Percentiles rank a stretch among this genome's conserved stretches.
Evolutionary conservation across 768 basidiomycete species (phyloP).

Genomic region (Coprinopsis marcescibilis): DNA sequence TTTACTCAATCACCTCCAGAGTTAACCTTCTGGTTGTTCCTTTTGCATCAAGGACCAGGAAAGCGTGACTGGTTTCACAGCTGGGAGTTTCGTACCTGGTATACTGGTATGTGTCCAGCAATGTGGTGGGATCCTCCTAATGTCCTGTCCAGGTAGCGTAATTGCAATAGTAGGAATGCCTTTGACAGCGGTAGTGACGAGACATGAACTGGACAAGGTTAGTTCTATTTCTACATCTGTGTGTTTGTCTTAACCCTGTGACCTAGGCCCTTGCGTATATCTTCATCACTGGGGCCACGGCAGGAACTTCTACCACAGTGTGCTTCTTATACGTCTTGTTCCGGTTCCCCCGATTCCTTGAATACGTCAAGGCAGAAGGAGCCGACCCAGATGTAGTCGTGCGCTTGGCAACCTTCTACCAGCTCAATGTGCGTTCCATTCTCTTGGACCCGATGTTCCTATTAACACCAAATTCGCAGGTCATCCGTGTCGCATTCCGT

Average conservation of each 20-base stretch:
- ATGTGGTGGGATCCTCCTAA: background rate
- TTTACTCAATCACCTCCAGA: conserved; percentile 34
- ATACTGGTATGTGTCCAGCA: conserved; percentile 40
- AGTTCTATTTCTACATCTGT: conserved; percentile 11
- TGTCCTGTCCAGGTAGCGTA: conserved; percentile 46
- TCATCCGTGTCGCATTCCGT: conserved; percentile 67
- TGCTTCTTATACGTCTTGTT: conserved; percentile 67
- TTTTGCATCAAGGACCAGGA: conserved; percentile 68
- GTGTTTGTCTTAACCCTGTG: conserved; percentile 1
- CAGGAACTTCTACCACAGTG: conserved; percentile 61
- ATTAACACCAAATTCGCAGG: conserved; percentile 29
- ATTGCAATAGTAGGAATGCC: conserved; percentile 69
- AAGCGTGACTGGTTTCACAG: conserved; percentile 75
- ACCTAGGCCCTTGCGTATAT: conserved; percentile 65
- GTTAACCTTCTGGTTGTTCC: conserved; percentile 78
- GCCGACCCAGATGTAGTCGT: conserved; percentile 72
- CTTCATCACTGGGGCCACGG: conserved; percentile 64
- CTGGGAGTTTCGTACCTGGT: conserved; percentile 74
- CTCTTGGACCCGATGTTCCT: conserved; percentile 5
- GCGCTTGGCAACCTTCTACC: conserved; percentile 67
- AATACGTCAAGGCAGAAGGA: conserved; percentile 64
- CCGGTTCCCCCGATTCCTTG: conserved; percentile 67
- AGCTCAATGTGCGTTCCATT: conserved; percentile 60
- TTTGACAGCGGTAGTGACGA: conserved; percentile 53
- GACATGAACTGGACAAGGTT: conserved; percentile 56